Base-by-base conservation (phyloP, 768 basidiomycete genomes). In the Phaffia tasmanica region DNA sequence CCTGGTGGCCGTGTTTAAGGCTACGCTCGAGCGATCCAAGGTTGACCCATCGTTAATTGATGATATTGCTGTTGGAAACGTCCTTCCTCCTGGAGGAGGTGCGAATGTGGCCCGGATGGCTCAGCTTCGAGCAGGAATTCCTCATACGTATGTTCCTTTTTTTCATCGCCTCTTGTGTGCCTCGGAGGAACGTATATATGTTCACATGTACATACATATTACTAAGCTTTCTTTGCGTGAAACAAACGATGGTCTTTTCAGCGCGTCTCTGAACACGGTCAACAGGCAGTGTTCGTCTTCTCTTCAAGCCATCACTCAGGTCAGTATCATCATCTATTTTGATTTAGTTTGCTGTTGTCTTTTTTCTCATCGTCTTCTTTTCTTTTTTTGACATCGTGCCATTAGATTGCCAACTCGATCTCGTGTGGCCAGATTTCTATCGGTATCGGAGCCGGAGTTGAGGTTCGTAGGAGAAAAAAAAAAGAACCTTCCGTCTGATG, bases 211-310 rank as follows among this genome's bases (percentile, higher is more conserved):
- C 3, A 25, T 19, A 32, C 62, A 16, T 30, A 27, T 9, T 18
- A 4, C 35, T 51, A 53, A 29, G 21, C 7, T 15, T 46, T 23
- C 19, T 14, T 7, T 15, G 27, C 21, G n/a, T 29, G 30, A n/a
- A n/a, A n/a, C n/a, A n/a, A n/a, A n/a, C n/a, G n/a, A n/a, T n/a
- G 7, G 1, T 29, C 6, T 23, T 14, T 50, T 6, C 70, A 83
- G 85, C 11, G 79, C 85, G 4, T 77, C 87, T 18, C 72, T 95
- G 72, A 84, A 86, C 77, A 91, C 89, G 21, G 82, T 92, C 70
- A 93, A 95, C 78, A 81, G 92, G 35, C 89, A 93, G 77, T 94
- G 92, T 77, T 89, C 89, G 0, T 87, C 85, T 48, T 90, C 91
- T 50, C 80, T 95, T 54, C 85, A 86, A 30, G 86, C 88, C 14